Base-by-base conservation (phyloP, 805 yeast genomes). In the Tetrapisispora iriomotensis region DNA sequence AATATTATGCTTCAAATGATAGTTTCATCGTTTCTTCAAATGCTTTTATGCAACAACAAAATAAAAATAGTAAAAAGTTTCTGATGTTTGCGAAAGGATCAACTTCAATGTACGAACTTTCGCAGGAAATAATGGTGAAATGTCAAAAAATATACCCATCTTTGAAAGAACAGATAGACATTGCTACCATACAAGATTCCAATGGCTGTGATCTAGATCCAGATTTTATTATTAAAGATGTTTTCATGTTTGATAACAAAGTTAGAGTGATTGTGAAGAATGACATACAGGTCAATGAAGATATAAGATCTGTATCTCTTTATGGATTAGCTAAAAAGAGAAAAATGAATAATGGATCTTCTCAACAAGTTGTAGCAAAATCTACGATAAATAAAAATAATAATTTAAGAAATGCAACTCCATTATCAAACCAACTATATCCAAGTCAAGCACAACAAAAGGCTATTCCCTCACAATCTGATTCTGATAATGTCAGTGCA, bases 191-290 rank as follows among this genome's bases (percentile, higher is more conserved):
- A 6, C 92, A 83, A 51, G 90, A 83, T 56, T 59, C 58, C 26
- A 71, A 75, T 43, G 71, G 71, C 40, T 82, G 88, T 48, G 94
- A 84, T 53, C 61, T 84, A 41, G 95, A 84, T 56, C 88, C 88
- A 0, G 94, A 82, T 44, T 83, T 77, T 46, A 44, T 58, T 2
- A 80, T 77, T 0, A 70, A 70, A 8, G 84, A 81, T 48, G 78
- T 82, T 4, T 82, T 84, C 50, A 74, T 67, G 39, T 58, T 60
- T 14, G 68, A 64, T 42, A 71, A 67, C 41, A 58, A 68, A 4
- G 69, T 75, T 9, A 58, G 71, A 31, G 77, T 74, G 2, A 45
- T 73, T 4, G 47, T 74, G 23, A 58, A 58, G 22, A 55, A 61
- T 31, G 75, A 72, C 23, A 42, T 71, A 22, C 56, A 53, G 28